These are phyloP conservation scores for Dipodascus geniculatus DNA, from an alignment of 805 yeast species.

Conservation along the genomic window DNA sequence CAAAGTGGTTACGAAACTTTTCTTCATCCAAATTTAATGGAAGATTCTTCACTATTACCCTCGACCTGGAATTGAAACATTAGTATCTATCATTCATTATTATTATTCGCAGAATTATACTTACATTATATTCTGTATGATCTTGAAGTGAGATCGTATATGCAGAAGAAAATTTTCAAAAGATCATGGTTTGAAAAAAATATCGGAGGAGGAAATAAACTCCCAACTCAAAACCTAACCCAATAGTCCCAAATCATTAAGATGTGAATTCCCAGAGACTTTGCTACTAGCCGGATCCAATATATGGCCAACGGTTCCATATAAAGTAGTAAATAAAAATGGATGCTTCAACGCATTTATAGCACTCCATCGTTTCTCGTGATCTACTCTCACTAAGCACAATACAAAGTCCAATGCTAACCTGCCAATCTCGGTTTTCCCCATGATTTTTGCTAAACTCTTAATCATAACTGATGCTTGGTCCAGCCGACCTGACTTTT, in stretches of 20 bases:
- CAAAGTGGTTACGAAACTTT: conserved; percentile 54
- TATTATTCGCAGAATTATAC: background rate
- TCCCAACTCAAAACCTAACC: background rate
- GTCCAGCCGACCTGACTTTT: background rate
- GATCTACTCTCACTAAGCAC: background rate
- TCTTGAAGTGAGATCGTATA: no score
- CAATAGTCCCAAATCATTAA: background rate
- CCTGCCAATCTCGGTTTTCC: background rate
- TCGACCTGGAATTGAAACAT: conserved; percentile 36
- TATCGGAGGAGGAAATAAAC: background rate
- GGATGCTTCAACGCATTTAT: background rate
- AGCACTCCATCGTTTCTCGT: background rate
- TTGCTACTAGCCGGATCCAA: background rate
- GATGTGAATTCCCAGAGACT: background rate
- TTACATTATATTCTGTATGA: background rate
- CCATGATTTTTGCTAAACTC: background rate
- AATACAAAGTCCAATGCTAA: background rate
- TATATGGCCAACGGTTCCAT: background rate
- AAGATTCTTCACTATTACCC: conserved; percentile 83
- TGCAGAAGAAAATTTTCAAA: background rate
- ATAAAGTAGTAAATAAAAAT: background rate
- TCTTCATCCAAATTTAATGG: conserved; percentile 72
- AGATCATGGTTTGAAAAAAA: no score
- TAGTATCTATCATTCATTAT: background rate
- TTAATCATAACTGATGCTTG: background rate